Percentiles rank a stretch among this genome's conserved stretches.
Conservation (phyloP, 257 asterid species). For the Coffea eugenioides region DNA sequence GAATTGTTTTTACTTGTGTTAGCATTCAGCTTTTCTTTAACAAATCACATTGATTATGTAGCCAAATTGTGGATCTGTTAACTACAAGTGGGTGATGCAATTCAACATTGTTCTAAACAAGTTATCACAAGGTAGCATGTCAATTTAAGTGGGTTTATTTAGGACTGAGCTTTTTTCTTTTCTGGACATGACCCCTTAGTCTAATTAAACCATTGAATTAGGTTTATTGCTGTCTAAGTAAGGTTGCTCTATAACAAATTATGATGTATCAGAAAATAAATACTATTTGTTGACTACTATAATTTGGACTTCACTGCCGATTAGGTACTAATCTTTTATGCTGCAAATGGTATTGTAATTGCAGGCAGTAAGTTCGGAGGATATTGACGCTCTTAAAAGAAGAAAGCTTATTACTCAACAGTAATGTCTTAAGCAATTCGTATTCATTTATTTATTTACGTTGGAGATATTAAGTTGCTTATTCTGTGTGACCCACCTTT, state of each 20-base stretch:
- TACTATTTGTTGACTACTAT: neutral
- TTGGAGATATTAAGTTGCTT: neutral
- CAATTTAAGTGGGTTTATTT: neutral
- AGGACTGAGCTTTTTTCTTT: neutral
- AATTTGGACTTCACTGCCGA: neutral
- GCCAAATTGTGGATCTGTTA: neutral
- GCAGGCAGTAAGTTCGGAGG: conserved; percentile 67
- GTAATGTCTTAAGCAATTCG: conserved; percentile 41
- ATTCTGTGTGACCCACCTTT: neutral
- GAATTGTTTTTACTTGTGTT: neutral
- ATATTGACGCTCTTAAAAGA: conserved; percentile 72
- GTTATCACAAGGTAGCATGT: neutral
- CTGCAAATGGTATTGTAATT: conserved; percentile 16
- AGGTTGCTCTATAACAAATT: neutral
- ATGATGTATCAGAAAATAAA: neutral
- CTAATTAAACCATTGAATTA: neutral
- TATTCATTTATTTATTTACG: conserved; percentile 2
- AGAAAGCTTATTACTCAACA: conserved; percentile 75
- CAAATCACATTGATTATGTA: neutral
- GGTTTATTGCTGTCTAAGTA: neutral
- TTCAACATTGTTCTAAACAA: neutral
- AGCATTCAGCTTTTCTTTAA: neutral
- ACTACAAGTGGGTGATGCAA: neutral
- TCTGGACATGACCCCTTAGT: neutral
- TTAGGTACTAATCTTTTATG: neutral